Evolutionary conservation across 371 early-diverging fungal species (phyloP), one percentile per base, ranked within the genome.

Genomic region (Zychaea mexicana): DNA sequence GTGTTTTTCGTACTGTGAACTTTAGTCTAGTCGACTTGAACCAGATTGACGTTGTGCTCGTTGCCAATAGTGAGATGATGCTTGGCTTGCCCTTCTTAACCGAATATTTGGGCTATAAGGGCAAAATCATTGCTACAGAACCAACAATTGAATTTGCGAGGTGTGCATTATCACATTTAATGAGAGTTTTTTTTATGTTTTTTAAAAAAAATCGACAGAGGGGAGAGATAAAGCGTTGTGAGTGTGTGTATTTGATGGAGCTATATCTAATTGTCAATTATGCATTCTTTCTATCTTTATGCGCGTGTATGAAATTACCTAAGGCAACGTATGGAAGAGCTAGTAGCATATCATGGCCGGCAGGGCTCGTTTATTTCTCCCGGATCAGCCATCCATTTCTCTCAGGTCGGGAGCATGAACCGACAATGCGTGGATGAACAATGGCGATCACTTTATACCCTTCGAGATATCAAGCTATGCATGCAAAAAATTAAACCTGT

Each of bases 81-180:
- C 74, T 88, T 27, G 90, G 92, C 26, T 74, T 96, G 31, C 96
- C 96, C 10, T 95, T 82, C 60, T 70, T 95, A 57, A 94, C 94
- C 0, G 95, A 95, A 63, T 91, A 89, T 74, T 81, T 92, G 8
- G 89, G 85, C 24, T 96, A 96, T 69, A 82, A 87, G 42, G 96
- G 96, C 15, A 82, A 82, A 21, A 88, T 95, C 8, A 85, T 85
- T 75, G 91, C 92, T 1, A 94, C 94, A 1, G 95, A 92, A 66
- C 92, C 94, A 0, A 88, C 92, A 0, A 86, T 90, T 60, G 88
- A 85, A 61, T 93, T 92, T 79, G 92, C 89, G 68, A 69, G 72
- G 73, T 68, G 66, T 21, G 21, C 33, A 31, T 60, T 31, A 19
- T 53, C 26, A n/a, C n/a, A n/a, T n/a, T n/a, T n/a, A n/a, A n/a